Conservation (phyloP, 768 basidiomycete genomes). For the Mycena olivaceomarginata region DNA sequence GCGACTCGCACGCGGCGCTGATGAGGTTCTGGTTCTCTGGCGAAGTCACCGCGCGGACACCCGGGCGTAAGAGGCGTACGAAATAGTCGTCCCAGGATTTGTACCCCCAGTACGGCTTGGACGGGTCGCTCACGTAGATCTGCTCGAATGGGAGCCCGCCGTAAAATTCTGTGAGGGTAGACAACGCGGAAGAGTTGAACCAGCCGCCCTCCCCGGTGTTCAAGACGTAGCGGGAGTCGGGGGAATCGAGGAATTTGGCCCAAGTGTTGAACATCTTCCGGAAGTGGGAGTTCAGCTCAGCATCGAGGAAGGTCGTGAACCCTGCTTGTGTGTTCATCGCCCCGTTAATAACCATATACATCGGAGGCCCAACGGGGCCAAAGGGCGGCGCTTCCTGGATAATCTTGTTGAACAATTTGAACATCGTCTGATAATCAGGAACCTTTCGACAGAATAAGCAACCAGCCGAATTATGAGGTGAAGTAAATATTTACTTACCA, state of each 20-base stretch:
- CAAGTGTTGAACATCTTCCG: constrained; percentile 64
- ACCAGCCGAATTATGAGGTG: background rate
- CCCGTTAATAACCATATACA: constrained; percentile 9
- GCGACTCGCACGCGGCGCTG: constrained; percentile 67
- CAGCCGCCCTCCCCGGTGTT: constrained; percentile 58
- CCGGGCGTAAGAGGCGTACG: constrained; percentile 56
- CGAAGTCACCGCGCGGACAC: constrained; percentile 57
- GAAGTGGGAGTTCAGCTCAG: constrained; percentile 30
- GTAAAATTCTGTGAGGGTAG: constrained; percentile 40
- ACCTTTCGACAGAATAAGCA: constrained; percentile 12
- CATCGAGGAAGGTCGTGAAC: constrained; percentile 8
- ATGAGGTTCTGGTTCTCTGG: constrained; percentile 50
- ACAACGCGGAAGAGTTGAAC: constrained; percentile 61
- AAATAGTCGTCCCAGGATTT: constrained; percentile 66
- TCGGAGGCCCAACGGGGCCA: constrained; percentile 19
- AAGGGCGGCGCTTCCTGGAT: constrained; percentile 20
- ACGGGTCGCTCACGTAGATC: constrained; percentile 61
- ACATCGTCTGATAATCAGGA: constrained; percentile 10
- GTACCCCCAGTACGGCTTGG: constrained; percentile 59
- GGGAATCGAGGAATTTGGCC: constrained; percentile 65
- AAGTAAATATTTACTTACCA: background rate
- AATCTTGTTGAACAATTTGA: constrained; percentile 16
- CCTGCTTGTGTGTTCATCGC: constrained; percentile 23
- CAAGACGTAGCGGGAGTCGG: constrained; percentile 63
- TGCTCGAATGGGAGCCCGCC: constrained; percentile 52